Evolutionary conservation across 148 eudicot genomes (phyloP).

Genomic region (Rheum nobile): DNA sequence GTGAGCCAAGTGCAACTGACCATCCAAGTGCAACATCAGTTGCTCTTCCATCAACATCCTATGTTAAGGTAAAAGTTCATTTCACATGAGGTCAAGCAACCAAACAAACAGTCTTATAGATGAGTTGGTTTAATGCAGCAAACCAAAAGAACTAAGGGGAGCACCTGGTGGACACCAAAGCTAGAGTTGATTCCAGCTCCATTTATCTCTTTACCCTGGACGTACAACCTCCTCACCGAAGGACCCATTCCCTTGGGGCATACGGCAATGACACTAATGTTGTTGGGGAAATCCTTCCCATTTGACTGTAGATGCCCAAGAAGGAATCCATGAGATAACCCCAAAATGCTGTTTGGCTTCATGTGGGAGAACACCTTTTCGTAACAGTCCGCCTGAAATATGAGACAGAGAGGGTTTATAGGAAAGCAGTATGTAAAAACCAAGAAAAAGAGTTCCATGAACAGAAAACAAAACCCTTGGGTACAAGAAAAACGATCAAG

Average conservation of each 20-base stretch:
- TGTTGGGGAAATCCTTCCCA: constrained; percentile 78
- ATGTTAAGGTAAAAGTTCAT: background rate
- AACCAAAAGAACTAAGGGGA: background rate
- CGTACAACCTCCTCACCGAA: constrained; percentile 89
- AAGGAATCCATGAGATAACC: constrained; percentile 96
- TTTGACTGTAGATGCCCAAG: constrained; percentile 91
- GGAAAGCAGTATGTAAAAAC: background rate
- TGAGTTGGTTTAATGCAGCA: background rate
- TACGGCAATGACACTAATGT: constrained; percentile 89
- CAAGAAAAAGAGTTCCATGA: background rate
- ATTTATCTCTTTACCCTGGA: constrained; percentile 89
- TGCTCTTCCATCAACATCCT: constrained; percentile 99
- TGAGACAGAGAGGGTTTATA: background rate
- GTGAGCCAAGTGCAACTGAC: constrained; percentile 98
- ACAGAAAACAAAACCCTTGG: background rate
- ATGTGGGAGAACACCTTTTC: constrained; percentile 81
- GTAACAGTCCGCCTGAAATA: constrained; percentile 77
- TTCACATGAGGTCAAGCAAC: background rate
- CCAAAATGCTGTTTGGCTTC: constrained; percentile 97
- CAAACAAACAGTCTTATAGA: background rate
- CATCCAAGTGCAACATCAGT: constrained; percentile 99
- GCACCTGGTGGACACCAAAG: constrained; percentile 94
- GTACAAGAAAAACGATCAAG: background rate
- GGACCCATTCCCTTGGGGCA: constrained; percentile 99
- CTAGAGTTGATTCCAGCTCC: constrained; percentile 97